Conservation (phyloP, 2,329 filamentous ascomycete genomes). For the Ramularia collo-cygni region DNA sequence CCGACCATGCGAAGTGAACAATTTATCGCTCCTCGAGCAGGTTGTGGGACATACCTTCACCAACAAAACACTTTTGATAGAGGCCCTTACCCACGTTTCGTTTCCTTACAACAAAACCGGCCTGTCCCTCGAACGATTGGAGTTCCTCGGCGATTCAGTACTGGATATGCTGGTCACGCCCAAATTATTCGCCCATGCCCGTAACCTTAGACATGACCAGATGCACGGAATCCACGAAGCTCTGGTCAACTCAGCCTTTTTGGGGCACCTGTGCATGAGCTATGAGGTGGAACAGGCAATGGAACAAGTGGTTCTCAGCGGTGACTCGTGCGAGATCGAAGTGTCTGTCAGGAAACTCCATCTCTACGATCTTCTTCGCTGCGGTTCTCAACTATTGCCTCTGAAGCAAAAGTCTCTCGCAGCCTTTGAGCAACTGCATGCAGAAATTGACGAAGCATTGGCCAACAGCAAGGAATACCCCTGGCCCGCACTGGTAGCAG, state of each 20-base stretch:
- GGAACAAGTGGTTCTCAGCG: conserved; percentile 16
- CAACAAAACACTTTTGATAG: conserved; percentile 61
- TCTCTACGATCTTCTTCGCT: conserved; percentile 27
- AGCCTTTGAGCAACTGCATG: conserved; percentile 45
- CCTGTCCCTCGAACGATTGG: conserved; percentile 64
- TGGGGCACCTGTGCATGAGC: conserved; percentile 69
- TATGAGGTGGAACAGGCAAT: conserved; percentile 35
- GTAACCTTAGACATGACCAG: conserved; percentile 45
- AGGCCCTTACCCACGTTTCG: conserved; percentile 70
- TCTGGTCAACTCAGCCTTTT: conserved; percentile 71
- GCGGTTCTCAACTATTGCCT: conserved; percentile 38
- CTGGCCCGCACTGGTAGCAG: conserved; percentile 62
- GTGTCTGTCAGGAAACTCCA: conserved; percentile 6
- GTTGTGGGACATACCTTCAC: conserved; percentile 66
- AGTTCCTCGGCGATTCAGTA: conserved; percentile 81
- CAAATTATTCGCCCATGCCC: conserved; percentile 49
- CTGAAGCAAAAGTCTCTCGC: conserved; percentile 40
- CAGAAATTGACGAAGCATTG: conserved; percentile 47
- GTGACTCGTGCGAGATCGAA: conserved; percentile 8
- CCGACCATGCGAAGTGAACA: conserved; percentile 41
- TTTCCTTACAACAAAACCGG: conserved; percentile 33
- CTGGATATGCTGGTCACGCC: conserved; percentile 70
- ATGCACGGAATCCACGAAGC: conserved; percentile 74
- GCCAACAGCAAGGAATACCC: conserved; percentile 54
- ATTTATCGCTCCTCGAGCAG: conserved; percentile 50